Percentiles rank a stretch among this genome's conserved stretches.
These are phyloP conservation scores for Nymphaea colorata DNA, from an alignment of 164 flowering plant species.

Conservation along the genomic window DNA sequence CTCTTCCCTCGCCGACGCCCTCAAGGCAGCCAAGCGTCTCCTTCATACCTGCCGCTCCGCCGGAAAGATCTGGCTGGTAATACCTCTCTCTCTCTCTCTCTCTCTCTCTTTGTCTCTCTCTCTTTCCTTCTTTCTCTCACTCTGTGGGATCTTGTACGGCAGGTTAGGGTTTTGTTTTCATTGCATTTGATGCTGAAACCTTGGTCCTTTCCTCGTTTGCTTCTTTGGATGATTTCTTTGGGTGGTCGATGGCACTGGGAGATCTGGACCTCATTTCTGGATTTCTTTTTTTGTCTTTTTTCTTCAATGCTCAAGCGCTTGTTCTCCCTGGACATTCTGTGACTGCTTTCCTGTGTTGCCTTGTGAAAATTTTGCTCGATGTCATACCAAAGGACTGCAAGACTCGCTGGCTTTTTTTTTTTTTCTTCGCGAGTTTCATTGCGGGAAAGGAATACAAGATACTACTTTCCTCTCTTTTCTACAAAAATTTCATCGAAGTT, in stretches of 20 bases:
- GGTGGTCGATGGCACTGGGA: neutral
- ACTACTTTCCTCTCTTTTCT: too few relatives aligned
- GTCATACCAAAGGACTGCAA: too few relatives aligned
- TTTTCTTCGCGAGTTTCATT: too few relatives aligned
- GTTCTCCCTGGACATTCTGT: neutral
- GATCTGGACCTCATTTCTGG: neutral
- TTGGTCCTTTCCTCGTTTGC: neutral
- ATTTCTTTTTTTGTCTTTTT: too few relatives aligned
- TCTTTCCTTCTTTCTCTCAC: neutral
- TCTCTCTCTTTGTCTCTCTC: neutral
- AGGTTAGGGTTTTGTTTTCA: too few relatives aligned
- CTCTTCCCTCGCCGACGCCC: slow-evolving; percentile 20
- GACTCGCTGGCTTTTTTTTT: too few relatives aligned
- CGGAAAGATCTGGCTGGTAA: slow-evolving; percentile 26
- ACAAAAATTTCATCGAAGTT: too few relatives aligned
- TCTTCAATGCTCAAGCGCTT: neutral
- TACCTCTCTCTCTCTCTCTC: slow-evolving; percentile 3
- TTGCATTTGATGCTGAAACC: neutral
- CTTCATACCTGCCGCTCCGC: slow-evolving; percentile 28
- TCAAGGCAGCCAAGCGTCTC: slow-evolving; percentile 44
- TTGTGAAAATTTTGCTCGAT: too few relatives aligned
- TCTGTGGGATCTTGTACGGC: neutral
- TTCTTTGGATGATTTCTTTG: neutral
- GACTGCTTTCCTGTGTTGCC: neutral
- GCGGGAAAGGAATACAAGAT: too few relatives aligned